These are phyloP conservation scores for Serendipita vermifera DNA, from an alignment of 768 basidiomycete genomes.

Conservation along the genomic window DNA sequence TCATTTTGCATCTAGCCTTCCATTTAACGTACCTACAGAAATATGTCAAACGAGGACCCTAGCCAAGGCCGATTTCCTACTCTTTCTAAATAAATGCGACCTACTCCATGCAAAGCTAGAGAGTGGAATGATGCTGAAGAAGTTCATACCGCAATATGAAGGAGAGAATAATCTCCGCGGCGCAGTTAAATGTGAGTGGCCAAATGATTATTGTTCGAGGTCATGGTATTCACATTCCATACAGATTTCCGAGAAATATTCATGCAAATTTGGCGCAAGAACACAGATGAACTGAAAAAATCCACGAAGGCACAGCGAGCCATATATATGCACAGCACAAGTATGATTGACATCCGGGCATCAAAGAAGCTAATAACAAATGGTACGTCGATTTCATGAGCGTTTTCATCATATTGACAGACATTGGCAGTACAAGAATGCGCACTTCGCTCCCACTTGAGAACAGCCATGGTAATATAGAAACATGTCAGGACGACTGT, in stretches of 20 bases:
- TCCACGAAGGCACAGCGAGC: neutral
- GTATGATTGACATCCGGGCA: slow-evolving; percentile 7
- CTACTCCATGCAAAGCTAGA: slow-evolving; percentile 30
- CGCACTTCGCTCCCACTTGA: neutral
- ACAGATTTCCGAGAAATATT: neutral
- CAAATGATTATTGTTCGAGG: neutral
- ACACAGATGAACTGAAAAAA: neutral
- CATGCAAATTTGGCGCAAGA: neutral
- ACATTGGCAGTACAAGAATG: neutral
- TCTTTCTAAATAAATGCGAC: slow-evolving; percentile 30
- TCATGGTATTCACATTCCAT: neutral
- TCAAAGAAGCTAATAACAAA: neutral
- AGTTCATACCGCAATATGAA: slow-evolving; percentile 55
- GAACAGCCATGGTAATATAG: slow-evolving; percentile 3
- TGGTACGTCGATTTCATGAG: neutral
- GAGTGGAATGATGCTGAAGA: slow-evolving; percentile 44
- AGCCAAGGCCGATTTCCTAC: slow-evolving; percentile 43
- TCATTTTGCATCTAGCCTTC: neutral
- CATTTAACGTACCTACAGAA: neutral
- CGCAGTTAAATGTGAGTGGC: slow-evolving; percentile 30
- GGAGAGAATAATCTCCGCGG: slow-evolving; percentile 52
- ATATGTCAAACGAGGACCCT: slow-evolving; percentile 26
- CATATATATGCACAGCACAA: neutral
- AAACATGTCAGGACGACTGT: too few species aligned
- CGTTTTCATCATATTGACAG: neutral